Evolutionary conservation across 2,329 filamentous ascomycete genomes (phyloP).

Genomic region (Stachybotrys echinatus): DNA sequence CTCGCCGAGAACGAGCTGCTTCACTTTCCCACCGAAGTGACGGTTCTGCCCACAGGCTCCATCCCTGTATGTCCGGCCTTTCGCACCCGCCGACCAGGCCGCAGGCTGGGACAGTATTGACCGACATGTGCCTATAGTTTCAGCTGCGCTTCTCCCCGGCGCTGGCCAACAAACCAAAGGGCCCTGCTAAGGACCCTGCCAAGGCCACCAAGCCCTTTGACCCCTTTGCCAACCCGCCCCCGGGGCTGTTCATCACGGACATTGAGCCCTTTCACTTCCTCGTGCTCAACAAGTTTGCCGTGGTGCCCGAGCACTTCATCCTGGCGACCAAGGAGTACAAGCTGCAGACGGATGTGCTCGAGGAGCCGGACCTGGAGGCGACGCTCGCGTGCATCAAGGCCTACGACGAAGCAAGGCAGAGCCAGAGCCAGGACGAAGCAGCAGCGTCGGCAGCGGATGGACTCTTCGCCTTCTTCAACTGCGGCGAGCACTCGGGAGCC

Average conservation of each 20-base stretch:
- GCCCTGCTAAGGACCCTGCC: constrained; percentile 25
- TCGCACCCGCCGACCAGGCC: neutral
- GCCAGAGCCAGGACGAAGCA: neutral
- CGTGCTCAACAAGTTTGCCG: constrained; percentile 70
- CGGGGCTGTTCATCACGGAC: constrained; percentile 45
- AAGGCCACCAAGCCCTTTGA: constrained; percentile 41
- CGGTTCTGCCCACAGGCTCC: constrained; percentile 37
- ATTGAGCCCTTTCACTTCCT: constrained; percentile 54
- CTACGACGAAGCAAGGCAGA: constrained; percentile 30
- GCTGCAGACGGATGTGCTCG: constrained; percentile 60
- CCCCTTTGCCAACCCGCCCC: constrained; percentile 58
- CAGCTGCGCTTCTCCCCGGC: constrained; percentile 68
- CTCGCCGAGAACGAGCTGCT: constrained; percentile 41
- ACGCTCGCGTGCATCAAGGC: constrained; percentile 57
- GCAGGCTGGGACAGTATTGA: neutral
- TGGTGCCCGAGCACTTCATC: constrained; percentile 68
- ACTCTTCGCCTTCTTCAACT: constrained; percentile 67
- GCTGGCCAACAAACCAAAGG: constrained; percentile 61
- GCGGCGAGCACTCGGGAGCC: constrained; percentile 61
- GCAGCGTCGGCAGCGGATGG: constrained; percentile 16
- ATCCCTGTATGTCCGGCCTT: constrained; percentile 33
- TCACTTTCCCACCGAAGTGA: constrained; percentile 50
- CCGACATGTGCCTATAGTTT: constrained; percentile 45
- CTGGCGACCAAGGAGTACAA: constrained; percentile 60
- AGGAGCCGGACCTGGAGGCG: constrained; percentile 53